phyloP scores from a whole-genome alignment of 2,329 filamentous ascomycete species.

The Phialophora chinensis region DNA sequence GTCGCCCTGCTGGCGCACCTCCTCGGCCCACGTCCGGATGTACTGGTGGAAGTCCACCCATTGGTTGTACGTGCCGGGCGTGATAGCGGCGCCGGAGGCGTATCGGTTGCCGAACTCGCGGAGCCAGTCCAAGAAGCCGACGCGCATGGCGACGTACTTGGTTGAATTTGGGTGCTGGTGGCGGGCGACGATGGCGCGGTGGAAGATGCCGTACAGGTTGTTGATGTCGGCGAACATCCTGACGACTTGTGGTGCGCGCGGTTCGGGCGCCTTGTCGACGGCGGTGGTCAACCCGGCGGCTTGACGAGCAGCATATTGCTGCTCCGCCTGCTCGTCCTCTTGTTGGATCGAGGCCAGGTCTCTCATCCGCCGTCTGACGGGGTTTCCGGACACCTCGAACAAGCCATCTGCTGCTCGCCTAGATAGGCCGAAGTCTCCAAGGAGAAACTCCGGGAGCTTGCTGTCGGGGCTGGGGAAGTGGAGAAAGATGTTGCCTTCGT shows the following conservation, averaged over 20 bases:
- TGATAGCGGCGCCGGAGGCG: not conserved
- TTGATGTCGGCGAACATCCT: conserved; percentile 1
- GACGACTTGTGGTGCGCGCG: not conserved
- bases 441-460: conserved; percentile 19
- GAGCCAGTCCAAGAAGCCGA: not conserved
- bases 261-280: not conserved
- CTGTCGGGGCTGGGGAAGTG: conserved; percentile 19
- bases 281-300: not conserved
- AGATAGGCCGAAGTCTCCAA: conserved; percentile 24
- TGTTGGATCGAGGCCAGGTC: not conserved
- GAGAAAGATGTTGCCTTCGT: conserved; percentile 28
- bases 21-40: not conserved
- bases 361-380: conserved; percentile 10
- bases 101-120: not conserved
- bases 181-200: not conserved
- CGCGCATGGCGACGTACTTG: not conserved
- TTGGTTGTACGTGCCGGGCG: not conserved
- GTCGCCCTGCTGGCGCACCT: not conserved
- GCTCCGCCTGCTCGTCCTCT: not conserved
- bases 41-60: not conserved
- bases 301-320: not conserved
- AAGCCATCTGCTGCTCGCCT: not conserved
- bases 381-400: conserved; percentile 1
- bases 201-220: not conserved
- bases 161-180: not conserved